A percentile compares a stretch with the other conserved stretches of the same genome.
phyloP scores from a whole-genome alignment of 2,329 filamentous ascomycete genomes.

The Diatrype stigma region DNA sequence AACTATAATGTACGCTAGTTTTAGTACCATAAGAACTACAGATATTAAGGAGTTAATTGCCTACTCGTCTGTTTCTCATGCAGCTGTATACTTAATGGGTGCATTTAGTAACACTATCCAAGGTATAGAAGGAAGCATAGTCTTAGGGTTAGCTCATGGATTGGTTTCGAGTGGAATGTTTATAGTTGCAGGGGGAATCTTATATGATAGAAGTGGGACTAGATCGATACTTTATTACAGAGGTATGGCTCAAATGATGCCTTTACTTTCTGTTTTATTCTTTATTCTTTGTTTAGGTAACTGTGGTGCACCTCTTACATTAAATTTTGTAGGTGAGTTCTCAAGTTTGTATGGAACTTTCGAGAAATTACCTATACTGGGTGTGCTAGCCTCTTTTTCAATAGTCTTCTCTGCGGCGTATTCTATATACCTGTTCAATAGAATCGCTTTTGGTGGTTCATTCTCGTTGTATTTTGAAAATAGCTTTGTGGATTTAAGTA shows the following conservation, averaged over 20 bases:
- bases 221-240: constrained; percentile 26
- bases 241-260: constrained; percentile 25
- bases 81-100: constrained; percentile 2
- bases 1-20: background rate
- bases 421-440: constrained; percentile 28
- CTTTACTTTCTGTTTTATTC: constrained; percentile 25
- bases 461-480: constrained; percentile 24
- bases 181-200: constrained; percentile 24
- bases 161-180: constrained; percentile 26
- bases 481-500: constrained; percentile 26
- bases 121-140: constrained; percentile 25
- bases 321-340: constrained; percentile 28
- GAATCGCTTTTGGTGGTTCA: constrained; percentile 27
- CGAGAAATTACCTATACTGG: constrained; percentile 25
- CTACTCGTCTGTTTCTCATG: background rate
- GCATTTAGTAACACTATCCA: constrained; percentile 26
- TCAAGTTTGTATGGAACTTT: constrained; percentile 26
- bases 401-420: constrained; percentile 26
- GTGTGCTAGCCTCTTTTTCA: constrained; percentile 24
- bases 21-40: background rate
- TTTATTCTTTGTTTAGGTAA: constrained; percentile 26
- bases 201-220: constrained; percentile 26
- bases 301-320: constrained; percentile 22
- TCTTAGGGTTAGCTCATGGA: constrained; percentile 25
- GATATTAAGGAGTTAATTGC: background rate